Percentiles rank a stretch among this genome's conserved stretches.
These are phyloP conservation scores for Conidiobolus incongruus DNA, from an alignment of 371 early-diverging fungal species.

Conservation along the genomic window DNA sequence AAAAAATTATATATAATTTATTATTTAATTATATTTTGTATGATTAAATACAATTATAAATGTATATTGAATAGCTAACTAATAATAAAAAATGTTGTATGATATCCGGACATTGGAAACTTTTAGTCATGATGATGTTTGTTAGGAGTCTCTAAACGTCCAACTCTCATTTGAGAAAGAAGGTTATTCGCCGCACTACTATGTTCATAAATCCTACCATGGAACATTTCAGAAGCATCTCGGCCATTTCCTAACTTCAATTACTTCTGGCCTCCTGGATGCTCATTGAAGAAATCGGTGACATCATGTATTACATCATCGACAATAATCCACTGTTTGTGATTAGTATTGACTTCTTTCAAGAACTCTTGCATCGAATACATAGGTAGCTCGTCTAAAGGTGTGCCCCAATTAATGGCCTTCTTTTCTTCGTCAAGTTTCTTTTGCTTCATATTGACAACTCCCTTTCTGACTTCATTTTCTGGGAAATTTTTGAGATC, in stretches of 20 bases:
- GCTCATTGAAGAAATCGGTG: conserved; percentile 60
- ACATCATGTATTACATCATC: conserved; percentile 83
- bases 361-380: conserved; percentile 55
- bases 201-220: conserved; percentile 73
- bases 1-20: no score
- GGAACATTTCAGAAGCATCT: conserved; percentile 67
- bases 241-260: conserved; percentile 51
- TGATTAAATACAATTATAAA: no score
- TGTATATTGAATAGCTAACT: no score
- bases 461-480: conserved; percentile 76
- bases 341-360: conserved; percentile 6
- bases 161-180: conserved; percentile 44
- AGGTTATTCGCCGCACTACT: conserved; percentile 64
- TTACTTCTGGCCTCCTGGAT: conserved; percentile 75
- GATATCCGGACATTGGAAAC: no score
- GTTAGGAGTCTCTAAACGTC: no score
- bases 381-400: conserved; percentile 42
- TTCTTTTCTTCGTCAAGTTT: conserved; percentile 31
- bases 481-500: conserved; percentile 76
- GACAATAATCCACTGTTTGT: conserved; percentile 60
- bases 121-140: no score
- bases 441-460: conserved; percentile 61
- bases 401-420: conserved; percentile 47
- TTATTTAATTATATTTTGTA: no score
- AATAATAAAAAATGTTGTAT: no score